Evolutionary conservation across 306 rosid genomes (phyloP), one percentile per base, ranked within the genome.

Genomic region (Rosa multiflora): DNA sequence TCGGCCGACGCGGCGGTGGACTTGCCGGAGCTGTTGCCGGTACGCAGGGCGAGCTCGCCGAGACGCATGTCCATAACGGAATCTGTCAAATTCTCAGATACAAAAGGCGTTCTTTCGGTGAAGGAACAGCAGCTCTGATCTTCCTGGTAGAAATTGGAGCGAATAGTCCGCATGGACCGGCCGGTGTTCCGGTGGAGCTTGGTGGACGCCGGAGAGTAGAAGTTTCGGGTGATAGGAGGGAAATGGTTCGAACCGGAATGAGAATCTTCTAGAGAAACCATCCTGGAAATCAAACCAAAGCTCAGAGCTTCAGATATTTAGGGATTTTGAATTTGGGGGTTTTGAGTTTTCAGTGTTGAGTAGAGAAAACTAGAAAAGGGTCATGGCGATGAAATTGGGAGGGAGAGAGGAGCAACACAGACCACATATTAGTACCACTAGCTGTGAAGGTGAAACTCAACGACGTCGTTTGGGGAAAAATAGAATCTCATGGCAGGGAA

Each of bases 101-200:
- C 53, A 66, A 77, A 91, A 0, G 88, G 67, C 47, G 99, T 93
- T 74, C 82, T 82, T 20, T 84, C 75, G 63, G 70, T 35, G 80
- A 88, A 85, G 11, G 92, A 83, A 67, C 88, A 82, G 71, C 85
- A 83, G 67, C 84, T 78, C 63, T 74, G 88, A 56, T 88, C 97
- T 10, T 91, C 97, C 35, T 87, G 88, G 75, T 87, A 93, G 86
- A 86, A 78, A 76, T 37, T 93, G 46, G 99, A 93, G 67, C 99
- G 94, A 51, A 89, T 82, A 0, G 99, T 93, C 17, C 99, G 89
- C 99, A 96, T 96, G 58, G 99, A 96, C 21, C 97, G 92, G 35
- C 99, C 99, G 0, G 61, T 86, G 72, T 89, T 81, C 7, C 94
- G 82, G 87, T 84, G 80, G 40, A 89, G 70, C 83, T 82, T 89